Base-by-base conservation (phyloP, 768 basidiomycete genomes). In the Floccularia luteovirens region DNA sequence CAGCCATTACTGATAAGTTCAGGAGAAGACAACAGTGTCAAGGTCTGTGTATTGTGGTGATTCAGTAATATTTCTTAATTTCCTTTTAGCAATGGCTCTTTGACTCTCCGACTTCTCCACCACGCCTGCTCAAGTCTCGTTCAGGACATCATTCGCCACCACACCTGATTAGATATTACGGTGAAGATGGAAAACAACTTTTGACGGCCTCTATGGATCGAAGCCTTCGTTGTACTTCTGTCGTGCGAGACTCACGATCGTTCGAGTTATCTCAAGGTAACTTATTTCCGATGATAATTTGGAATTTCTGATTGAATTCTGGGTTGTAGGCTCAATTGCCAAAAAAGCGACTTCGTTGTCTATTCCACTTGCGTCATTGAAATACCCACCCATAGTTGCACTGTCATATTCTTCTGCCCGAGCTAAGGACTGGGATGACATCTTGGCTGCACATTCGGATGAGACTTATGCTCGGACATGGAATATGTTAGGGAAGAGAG, bases 341-440 rank as follows among this genome's bases (percentile, higher is more conserved):
- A 90, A 85, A 59, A 92, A 89, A 56, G 85, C 93, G 1, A 75
- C 77, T 0, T 69, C 71, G 0, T 67, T 91, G 5, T 85, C 85
- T 12, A 82, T 92, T 23, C 82, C 90, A 2, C 61, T 91, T 5
- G 72, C 82, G 2, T 82, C 81, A 0, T 72, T 97, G 38, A 96
- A 97, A 60, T 83, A 90, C 36, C 80, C 90, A 11, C 71, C 89
- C 0, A 71, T 96, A 23, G 80, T 77, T 1, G 69, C 84, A 5
- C 66, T 98, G 5, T 77, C 90, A 0, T 84, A 79, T 57, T 91
- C 90, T 1, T 71, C 79, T 1, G 69, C 82, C 1, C 75, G 92
- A 20, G 72, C 87, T 6, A 94, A 91, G 57, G 93, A 99, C 47
- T 99, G 96, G 96, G 94, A 98, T 53, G 92, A 98, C 52, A 82